Evolutionary conservation across 768 basidiomycete species (phyloP), one percentile per base, ranked within the genome.

Genomic region (Fibroporia radiculosa): DNA sequence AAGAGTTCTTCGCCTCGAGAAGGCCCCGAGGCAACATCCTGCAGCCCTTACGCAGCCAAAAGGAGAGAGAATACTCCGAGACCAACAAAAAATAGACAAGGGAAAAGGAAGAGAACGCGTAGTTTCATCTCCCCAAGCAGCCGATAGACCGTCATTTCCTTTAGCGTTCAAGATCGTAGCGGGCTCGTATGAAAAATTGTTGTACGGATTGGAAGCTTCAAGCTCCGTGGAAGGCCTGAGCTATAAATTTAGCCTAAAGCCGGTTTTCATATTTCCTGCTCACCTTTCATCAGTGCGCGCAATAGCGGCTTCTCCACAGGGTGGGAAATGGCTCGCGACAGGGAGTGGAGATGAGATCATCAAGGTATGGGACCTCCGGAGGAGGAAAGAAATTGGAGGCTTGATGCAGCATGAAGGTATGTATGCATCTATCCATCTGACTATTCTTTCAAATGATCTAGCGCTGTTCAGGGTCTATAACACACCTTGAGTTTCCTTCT

Each of bases 311-410:
- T 87, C 87, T 0, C 92, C 92, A 3, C 66, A 77, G 3, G 92
- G 93, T 25, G 92, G 92, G 1, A 97, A 96, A 66, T 97, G 93
- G 92, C 73, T 98, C 13, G 95, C 92, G 6, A 92, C 86, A 0
- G 96, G 93, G 6, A 91, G 90, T 51, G 77, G 87, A n/a, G 96
- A 99, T 59, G 96, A 98, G 62, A 87, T 93, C 39, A 68, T 98
- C 55, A 97, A 97, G 62, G 82, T 99, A 7, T 99, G 96, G 96
- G 93, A 98, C 68, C 63, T 99, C 48, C 74, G 82, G 43, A 70
- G 93, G 57, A 71, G 82, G 62, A 96, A 96, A 66, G 95, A 99
- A 63, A 77, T 99, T 41, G 96, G 96, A 25, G 89, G 86, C 35
- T 67, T 99, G 42, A 88, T 93, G 78, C 92, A 96, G 46, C 95